phyloP scores from a whole-genome alignment of 2,329 filamentous ascomycete species.

The Alternaria sp. region DNA sequence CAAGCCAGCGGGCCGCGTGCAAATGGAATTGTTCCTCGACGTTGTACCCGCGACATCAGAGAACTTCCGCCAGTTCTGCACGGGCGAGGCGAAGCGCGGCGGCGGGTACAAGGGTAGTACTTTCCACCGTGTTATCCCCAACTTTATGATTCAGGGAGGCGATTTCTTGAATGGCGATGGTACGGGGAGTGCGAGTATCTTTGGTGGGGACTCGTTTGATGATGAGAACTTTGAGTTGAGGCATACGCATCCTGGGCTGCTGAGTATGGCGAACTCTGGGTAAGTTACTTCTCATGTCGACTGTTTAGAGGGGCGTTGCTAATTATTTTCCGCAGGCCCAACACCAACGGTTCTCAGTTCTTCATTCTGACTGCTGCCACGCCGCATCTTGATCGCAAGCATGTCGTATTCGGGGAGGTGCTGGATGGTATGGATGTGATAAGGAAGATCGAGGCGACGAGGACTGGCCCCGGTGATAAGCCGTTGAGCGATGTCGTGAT shows the following conservation, averaged over 20 bases:
- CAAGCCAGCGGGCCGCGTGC: conserved; percentile 73
- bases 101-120: conserved; percentile 78
- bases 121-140: conserved; percentile 91
- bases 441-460: conserved; percentile 89
- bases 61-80: conserved; percentile 84
- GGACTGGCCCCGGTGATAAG: conserved; percentile 35
- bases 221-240: conserved; percentile 91
- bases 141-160: conserved; percentile 94
- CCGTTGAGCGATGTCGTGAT: conserved; percentile 12
- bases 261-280: conserved; percentile 97
- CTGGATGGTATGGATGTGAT: conserved; percentile 90
- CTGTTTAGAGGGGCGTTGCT: no score
- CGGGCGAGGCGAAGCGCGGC: conserved; percentile 72
- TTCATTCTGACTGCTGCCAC: conserved; percentile 98
- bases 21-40: conserved; percentile 82
- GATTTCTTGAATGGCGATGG: conserved; percentile 81
- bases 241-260: conserved; percentile 93
- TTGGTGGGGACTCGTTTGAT: conserved; percentile 79
- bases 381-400: conserved; percentile 91
- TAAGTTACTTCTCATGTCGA: no score
- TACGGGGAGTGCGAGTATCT: conserved; percentile 87
- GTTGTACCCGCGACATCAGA: conserved; percentile 81
- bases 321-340: conserved; percentile 65
- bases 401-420: conserved; percentile 92
- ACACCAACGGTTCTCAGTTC: conserved; percentile 96